These are phyloP conservation scores for Rutstroemia sp. DNA, from an alignment of 2,329 filamentous ascomycete species.

Conservation along the genomic window DNA sequence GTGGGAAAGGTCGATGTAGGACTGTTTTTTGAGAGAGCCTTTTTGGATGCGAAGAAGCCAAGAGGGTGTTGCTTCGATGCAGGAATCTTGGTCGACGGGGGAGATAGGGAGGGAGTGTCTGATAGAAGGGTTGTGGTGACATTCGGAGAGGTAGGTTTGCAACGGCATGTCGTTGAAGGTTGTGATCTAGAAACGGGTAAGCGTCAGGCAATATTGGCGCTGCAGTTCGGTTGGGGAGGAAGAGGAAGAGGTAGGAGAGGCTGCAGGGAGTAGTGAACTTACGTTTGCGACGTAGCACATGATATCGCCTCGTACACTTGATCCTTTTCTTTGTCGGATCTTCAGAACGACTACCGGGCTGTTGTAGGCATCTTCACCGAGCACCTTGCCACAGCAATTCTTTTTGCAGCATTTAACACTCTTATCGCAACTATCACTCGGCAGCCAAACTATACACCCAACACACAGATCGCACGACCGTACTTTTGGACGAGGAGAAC, in stretches of 20 bases:
- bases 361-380: slow-evolving; percentile 16
- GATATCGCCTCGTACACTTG: slow-evolving; percentile 11
- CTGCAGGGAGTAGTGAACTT: neutral
- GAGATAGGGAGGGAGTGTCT: slow-evolving; percentile 12
- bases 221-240: neutral
- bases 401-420: slow-evolving; percentile 11
- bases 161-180: slow-evolving; percentile 13
- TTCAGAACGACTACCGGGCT: slow-evolving; percentile 14
- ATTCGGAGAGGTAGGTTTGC: slow-evolving; percentile 7
- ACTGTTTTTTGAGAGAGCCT: slow-evolving; percentile 14
- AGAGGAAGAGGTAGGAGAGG: too few relatives aligned
- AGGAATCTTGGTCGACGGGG: slow-evolving; percentile 2
- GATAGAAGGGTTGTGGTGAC: neutral
- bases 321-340: slow-evolving; percentile 11
- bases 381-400: slow-evolving; percentile 4
- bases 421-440: neutral
- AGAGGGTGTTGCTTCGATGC: neutral
- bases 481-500: neutral
- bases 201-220: neutral
- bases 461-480: slow-evolving; percentile 13
- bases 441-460: slow-evolving; percentile 18
- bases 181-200: slow-evolving; percentile 8
- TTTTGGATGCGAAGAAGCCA: slow-evolving; percentile 13
- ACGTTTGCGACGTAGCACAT: slow-evolving; percentile 17
- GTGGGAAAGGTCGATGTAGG: slow-evolving; percentile 15